Percentiles rank a stretch among this genome's conserved stretches.
These are phyloP conservation scores for Tuber calosporum DNA, from an alignment of 495 filamentous ascomycete species.

Conservation along the genomic window DNA sequence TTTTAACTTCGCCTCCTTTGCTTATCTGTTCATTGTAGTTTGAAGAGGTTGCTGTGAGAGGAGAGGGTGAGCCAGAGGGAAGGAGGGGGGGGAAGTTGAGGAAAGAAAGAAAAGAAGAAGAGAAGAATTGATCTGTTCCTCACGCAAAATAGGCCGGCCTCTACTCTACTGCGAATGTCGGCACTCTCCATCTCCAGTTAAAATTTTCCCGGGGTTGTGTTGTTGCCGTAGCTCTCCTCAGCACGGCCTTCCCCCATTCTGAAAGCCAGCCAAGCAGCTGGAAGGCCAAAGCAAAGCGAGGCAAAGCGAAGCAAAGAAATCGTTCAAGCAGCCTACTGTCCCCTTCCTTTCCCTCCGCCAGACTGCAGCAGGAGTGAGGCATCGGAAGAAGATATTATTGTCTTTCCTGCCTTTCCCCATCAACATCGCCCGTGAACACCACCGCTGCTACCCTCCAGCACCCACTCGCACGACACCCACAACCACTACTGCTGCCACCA, in stretches of 20 bases:
- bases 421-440: neutral
- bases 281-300: neutral
- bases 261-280: neutral
- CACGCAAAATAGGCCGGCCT: neutral
- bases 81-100: neutral
- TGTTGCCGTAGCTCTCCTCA: neutral
- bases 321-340: neutral
- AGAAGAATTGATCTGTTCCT: neutral
- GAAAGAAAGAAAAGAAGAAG: neutral
- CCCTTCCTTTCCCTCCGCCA: conserved; percentile 4
- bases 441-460: neutral
- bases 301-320: neutral
- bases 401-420: neutral
- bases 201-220: neutral
- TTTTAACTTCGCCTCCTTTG: conserved; percentile 36
- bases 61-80: neutral
- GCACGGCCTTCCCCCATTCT: conserved; percentile 1
- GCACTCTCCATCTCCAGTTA: neutral
- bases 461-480: neutral
- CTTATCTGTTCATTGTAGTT: neutral
- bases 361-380: neutral
- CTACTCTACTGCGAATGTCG: neutral
- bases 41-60: neutral
- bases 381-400: neutral
- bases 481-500: neutral